A percentile compares a stretch with the other conserved stretches of the same genome.
Conservation (phyloP, 805 yeast genomes). For the Tetrapisispora arboricola region DNA sequence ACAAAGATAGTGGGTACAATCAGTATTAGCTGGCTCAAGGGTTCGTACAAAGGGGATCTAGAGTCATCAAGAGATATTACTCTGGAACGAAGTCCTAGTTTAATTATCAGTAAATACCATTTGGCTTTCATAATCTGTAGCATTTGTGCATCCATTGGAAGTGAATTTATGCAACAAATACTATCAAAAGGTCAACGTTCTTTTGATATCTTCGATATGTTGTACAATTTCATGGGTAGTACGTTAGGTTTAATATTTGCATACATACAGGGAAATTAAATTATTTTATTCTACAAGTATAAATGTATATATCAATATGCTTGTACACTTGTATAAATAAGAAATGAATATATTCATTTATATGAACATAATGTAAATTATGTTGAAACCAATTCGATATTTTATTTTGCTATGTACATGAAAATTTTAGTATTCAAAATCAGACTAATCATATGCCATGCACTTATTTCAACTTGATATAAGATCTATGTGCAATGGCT, state of each 20-base stretch:
- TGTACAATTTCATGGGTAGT: constrained; percentile 27
- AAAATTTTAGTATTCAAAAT: no score
- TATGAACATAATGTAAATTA: background rate
- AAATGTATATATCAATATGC: background rate
- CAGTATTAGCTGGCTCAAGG: background rate
- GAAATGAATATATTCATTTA: background rate
- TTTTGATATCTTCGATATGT: constrained; percentile 42
- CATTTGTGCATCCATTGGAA: constrained; percentile 36
- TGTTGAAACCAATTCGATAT: background rate
- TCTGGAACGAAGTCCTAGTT: background rate
- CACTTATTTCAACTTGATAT: constrained; percentile 37
- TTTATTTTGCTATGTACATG: background rate
- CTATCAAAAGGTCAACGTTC: constrained; percentile 29
- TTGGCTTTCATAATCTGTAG: constrained; percentile 37
- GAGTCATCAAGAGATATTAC: background rate
- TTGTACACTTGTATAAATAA: background rate
- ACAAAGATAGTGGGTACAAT: constrained; percentile 11
- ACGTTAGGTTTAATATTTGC: constrained; percentile 14
- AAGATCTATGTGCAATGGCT: constrained; percentile 85
- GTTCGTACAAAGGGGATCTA: background rate
- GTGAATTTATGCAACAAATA: constrained; percentile 39
- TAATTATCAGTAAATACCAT: constrained; percentile 11
- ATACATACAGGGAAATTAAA: constrained; percentile 6
- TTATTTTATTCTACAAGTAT: background rate
- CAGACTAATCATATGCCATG: no score